Conservation (phyloP, 1,284 basidiomycete genomes). For the Apiotrichum brassicae region DNA sequence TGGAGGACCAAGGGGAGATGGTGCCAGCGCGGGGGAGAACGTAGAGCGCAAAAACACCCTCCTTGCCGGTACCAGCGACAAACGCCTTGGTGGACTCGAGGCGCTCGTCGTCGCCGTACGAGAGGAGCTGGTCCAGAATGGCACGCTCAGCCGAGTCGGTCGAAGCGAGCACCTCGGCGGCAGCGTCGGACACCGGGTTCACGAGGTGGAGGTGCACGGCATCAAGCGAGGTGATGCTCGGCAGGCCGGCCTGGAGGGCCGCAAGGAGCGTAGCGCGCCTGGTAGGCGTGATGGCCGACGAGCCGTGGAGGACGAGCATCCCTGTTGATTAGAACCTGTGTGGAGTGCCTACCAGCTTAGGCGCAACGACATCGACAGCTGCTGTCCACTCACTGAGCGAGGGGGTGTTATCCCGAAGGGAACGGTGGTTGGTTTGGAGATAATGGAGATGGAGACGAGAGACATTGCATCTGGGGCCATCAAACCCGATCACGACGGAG, state of each 20-base stretch:
- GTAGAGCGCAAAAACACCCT: constrained; percentile 55
- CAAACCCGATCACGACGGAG: too few species aligned
- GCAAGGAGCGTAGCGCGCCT: constrained; percentile 66
- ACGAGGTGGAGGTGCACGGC: constrained; percentile 84
- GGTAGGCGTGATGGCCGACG: constrained; percentile 61
- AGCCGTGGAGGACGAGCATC: constrained; percentile 57
- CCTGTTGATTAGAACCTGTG: constrained; percentile 1
- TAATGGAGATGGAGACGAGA: neutral
- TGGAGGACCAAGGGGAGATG: constrained; percentile 93
- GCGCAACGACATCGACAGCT: too few species aligned
- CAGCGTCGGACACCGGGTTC: constrained; percentile 53
- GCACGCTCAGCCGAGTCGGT: constrained; percentile 51
- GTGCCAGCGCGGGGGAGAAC: constrained; percentile 73
- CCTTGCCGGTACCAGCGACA: constrained; percentile 20
- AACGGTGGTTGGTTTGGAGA: too few species aligned
- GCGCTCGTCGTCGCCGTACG: constrained; percentile 71
- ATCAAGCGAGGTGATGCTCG: constrained; percentile 64
- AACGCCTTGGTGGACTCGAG: constrained; percentile 36
- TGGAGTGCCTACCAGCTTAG: neutral
- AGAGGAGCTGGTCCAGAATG: constrained; percentile 68
- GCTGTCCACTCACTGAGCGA: constrained; percentile 1
- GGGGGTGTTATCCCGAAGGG: neutral
- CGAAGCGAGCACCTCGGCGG: constrained; percentile 54
- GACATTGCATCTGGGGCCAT: too few species aligned
- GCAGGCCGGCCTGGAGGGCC: constrained; percentile 55